Evolutionary conservation across 768 basidiomycete species (phyloP).

Genomic region (Tulasnella sp.): DNA sequence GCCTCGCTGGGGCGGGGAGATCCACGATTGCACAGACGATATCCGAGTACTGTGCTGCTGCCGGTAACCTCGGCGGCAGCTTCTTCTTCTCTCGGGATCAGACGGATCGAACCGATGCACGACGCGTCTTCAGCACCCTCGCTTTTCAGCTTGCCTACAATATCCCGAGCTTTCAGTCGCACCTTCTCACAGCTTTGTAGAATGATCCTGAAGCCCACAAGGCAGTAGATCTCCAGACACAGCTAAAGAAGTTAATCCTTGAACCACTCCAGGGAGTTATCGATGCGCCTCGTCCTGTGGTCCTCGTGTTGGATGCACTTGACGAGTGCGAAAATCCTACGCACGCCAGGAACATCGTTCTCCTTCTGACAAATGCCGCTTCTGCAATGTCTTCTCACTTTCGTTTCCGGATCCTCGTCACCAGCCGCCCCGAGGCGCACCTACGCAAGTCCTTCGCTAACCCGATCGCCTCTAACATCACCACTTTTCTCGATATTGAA

Average conservation of each 20-base stretch:
- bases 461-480: background rate
- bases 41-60: no score
- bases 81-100: background rate
- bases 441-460: slow-evolving; percentile 16
- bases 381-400: slow-evolving; percentile 21
- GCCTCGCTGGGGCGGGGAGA: no score
- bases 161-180: no score
- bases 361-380: slow-evolving; percentile 19
- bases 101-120: no score
- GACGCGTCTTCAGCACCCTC: no score
- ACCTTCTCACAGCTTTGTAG: no score
- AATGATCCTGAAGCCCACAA: no score
- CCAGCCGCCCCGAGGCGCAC: slow-evolving; percentile 26
- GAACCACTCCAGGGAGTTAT: slow-evolving; percentile 6
- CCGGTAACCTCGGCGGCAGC: no score
- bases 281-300: slow-evolving; percentile 12
- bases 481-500: slow-evolving; percentile 14
- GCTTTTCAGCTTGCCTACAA: no score
- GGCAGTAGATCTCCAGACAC: no score
- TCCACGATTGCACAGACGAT: no score
- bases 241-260: slow-evolving; percentile 18
- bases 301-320: slow-evolving; percentile 31
- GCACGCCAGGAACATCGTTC: slow-evolving; percentile 17
- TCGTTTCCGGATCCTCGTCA: slow-evolving; percentile 26
- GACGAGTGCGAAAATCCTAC: slow-evolving; percentile 27